Percentiles rank a stretch among this genome's conserved stretches.
Conservation (phyloP, 768 basidiomycete species). For the Galerina sulciceps region DNA sequence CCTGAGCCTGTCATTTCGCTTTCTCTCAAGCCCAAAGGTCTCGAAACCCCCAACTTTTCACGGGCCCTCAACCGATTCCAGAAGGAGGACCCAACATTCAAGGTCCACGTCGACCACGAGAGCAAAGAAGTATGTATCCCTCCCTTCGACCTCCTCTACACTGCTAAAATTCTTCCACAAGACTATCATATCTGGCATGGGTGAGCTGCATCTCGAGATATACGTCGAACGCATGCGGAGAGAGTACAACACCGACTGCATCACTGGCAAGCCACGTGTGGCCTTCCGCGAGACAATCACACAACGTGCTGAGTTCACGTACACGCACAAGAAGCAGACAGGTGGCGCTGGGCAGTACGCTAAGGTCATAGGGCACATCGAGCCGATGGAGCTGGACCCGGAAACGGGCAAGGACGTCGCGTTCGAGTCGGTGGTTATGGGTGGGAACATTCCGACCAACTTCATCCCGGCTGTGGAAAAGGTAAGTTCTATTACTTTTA, state of each 20-base stretch:
- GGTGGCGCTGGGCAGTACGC: conserved; percentile 98
- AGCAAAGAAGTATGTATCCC: conserved; percentile 77
- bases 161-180: conserved; percentile 27
- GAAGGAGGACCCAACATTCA: conserved; percentile 98
- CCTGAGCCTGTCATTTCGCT: conserved; percentile 98
- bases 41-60: conserved; percentile 96
- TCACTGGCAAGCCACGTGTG: conserved; percentile 94
- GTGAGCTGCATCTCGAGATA: conserved; percentile 97
- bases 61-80: conserved; percentile 97
- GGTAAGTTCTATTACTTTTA: conserved; percentile 44
- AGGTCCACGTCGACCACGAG: conserved; percentile 92
- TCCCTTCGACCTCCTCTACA: not conserved
- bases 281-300: conserved; percentile 97
- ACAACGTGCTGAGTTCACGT: conserved; percentile 78
- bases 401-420: conserved; percentile 83
- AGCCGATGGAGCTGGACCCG: conserved; percentile 76
- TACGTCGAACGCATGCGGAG: conserved; percentile 99
- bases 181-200: conserved; percentile 99
- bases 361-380: conserved; percentile 88
- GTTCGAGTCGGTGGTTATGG: conserved; percentile 90
- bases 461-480: conserved; percentile 96
- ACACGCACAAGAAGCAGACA: conserved; percentile 97
- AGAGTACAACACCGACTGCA: conserved; percentile 93
- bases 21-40: conserved; percentile 87
- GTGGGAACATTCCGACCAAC: conserved; percentile 87